phyloP scores from a whole-genome alignment of 805 yeast species.

The Candida golubevii region DNA sequence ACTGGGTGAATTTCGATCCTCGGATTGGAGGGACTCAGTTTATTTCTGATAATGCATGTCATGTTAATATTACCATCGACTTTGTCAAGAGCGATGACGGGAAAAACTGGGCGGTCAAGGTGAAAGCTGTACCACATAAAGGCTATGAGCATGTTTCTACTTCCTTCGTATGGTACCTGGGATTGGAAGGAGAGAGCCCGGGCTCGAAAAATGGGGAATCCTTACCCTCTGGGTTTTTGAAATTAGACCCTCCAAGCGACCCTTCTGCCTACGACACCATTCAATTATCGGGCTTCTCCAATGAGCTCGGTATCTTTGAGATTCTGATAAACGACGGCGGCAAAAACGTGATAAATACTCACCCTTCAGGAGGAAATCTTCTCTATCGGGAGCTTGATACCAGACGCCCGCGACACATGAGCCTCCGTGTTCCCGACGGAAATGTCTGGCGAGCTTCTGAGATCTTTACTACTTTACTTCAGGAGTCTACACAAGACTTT shows the following conservation, averaged over 20 bases:
- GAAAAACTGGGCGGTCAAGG: slow-evolving; percentile 75
- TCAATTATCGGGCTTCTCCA: slow-evolving; percentile 43
- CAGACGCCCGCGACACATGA: slow-evolving; percentile 55
- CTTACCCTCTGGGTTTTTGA: slow-evolving; percentile 22
- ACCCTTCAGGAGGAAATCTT: slow-evolving; percentile 30
- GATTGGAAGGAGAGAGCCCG: slow-evolving; percentile 47
- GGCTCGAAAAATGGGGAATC: slow-evolving; percentile 19
- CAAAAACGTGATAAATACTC: slow-evolving; percentile 31
- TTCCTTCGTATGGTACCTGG: slow-evolving; percentile 74
- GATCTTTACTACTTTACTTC: slow-evolving; percentile 61
- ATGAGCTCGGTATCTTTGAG: slow-evolving; percentile 63
- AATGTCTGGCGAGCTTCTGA: slow-evolving; percentile 77
- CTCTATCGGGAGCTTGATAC: slow-evolving; percentile 50
- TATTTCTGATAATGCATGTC: slow-evolving; percentile 62
- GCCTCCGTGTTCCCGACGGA: slow-evolving; percentile 67
- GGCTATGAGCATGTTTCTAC: slow-evolving; percentile 48
- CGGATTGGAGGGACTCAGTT: slow-evolving; percentile 80
- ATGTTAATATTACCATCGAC: slow-evolving; percentile 60
- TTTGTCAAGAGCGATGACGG: slow-evolving; percentile 71
- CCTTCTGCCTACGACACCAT: slow-evolving; percentile 38
- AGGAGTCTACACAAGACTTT: slow-evolving; percentile 59
- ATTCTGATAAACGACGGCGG: slow-evolving; percentile 58
- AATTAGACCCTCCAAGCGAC: slow-evolving; percentile 21
- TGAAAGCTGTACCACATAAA: slow-evolving; percentile 59
- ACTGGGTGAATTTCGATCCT: slow-evolving; percentile 88